phyloP scores from a whole-genome alignment of 352 stramenopile genomes.

The Albugo candida region DNA sequence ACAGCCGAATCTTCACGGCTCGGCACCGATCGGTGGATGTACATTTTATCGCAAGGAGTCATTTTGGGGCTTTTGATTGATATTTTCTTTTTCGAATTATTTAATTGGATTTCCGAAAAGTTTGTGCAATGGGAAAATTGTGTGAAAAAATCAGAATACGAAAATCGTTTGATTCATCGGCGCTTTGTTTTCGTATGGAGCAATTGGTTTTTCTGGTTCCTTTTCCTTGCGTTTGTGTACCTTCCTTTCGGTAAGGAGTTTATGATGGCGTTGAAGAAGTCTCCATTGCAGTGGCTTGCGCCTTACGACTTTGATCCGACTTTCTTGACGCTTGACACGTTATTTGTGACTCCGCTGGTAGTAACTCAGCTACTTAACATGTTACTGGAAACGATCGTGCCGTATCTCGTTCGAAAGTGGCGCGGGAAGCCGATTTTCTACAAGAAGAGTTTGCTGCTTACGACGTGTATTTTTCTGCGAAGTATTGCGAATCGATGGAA shows the following conservation, averaged over 20 bases:
- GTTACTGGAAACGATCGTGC: slow-evolving; percentile 71
- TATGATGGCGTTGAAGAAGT: slow-evolving; percentile 24
- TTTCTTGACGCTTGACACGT: slow-evolving; percentile 60
- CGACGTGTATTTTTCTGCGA: slow-evolving; percentile 38
- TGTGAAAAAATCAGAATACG: slow-evolving; percentile 68
- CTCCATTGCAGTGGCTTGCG: slow-evolving; percentile 28
- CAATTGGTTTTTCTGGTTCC: slow-evolving; percentile 85
- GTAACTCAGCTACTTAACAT: slow-evolving; percentile 80
- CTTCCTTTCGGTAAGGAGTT: slow-evolving; percentile 64
- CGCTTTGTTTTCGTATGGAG: slow-evolving; percentile 82
- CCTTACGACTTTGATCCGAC: slow-evolving; percentile 55
- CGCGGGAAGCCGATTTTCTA: slow-evolving; percentile 43
- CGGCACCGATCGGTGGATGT: slow-evolving; percentile 75
- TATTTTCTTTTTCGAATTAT: slow-evolving; percentile 78
- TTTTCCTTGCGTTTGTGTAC: slow-evolving; percentile 82
- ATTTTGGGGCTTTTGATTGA: slow-evolving; percentile 69
- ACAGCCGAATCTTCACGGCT: slow-evolving; percentile 40
- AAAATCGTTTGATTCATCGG: slow-evolving; percentile 71
- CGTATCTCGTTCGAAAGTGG: slow-evolving; percentile 63
- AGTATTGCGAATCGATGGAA: slow-evolving; percentile 14
- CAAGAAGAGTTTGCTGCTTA: slow-evolving; percentile 35
- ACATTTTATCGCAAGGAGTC: slow-evolving; percentile 75
- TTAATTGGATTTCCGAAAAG: slow-evolving; percentile 76
- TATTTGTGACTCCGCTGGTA: slow-evolving; percentile 76
- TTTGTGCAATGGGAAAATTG: slow-evolving; percentile 80